These are phyloP conservation scores for Calcarisporium arbuscula DNA, from an alignment of 2,329 filamentous ascomycete species.

Conservation along the genomic window DNA sequence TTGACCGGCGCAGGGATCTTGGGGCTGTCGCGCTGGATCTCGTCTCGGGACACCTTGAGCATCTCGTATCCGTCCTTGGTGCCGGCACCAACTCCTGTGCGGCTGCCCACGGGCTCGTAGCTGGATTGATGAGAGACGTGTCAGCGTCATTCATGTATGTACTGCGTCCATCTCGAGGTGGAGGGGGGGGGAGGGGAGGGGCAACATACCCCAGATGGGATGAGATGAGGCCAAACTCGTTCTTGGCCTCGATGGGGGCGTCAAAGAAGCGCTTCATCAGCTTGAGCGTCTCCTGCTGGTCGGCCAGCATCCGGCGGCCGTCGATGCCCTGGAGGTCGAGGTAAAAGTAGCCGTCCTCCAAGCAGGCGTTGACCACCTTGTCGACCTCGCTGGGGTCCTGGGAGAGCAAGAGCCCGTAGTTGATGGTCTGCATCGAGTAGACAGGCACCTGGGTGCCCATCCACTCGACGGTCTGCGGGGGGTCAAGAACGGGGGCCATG, in stretches of 20 bases:
- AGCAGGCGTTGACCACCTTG: conserved; percentile 41
- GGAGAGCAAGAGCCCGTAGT: conserved; percentile 45
- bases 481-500: conserved; percentile 32
- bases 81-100: conserved; percentile 38
- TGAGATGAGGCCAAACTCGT: conserved; percentile 47
- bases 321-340: conserved; percentile 47
- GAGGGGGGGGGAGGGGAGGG: background rate
- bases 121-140: conserved; percentile 19
- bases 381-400: conserved; percentile 48
- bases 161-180: too few relatives aligned
- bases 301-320: conserved; percentile 44
- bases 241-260: conserved; percentile 46
- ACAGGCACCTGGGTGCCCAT: conserved; percentile 43
- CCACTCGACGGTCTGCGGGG: conserved; percentile 41
- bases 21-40: conserved; percentile 40
- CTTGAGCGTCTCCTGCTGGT: conserved; percentile 44
- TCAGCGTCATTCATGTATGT: too few relatives aligned
- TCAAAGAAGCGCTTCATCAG: conserved; percentile 53
- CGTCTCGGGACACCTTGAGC: conserved; percentile 45
- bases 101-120: conserved; percentile 43
- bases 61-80: conserved; percentile 48
- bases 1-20: conserved; percentile 41
- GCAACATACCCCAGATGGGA: conserved; percentile 42
- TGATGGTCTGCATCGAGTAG: conserved; percentile 45
- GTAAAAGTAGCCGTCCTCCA: conserved; percentile 49